phyloP scores from a whole-genome alignment of 768 basidiomycete genomes.

The Hortiboletus campestris region DNA sequence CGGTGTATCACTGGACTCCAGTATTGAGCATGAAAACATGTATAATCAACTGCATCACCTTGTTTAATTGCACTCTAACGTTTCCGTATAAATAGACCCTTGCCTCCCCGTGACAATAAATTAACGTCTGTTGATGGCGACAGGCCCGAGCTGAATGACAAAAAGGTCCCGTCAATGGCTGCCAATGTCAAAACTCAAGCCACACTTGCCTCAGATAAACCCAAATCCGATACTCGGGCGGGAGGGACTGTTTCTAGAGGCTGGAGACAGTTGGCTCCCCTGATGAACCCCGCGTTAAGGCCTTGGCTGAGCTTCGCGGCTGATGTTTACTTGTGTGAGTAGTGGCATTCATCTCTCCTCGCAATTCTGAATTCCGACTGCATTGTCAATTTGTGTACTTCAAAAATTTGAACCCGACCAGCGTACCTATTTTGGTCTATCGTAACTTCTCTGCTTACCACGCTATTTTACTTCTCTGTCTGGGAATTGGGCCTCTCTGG shows the following conservation, averaged over 20 bases:
- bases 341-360: background rate
- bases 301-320: conserved; percentile 35
- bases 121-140: background rate
- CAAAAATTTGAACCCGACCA: conserved; percentile 25
- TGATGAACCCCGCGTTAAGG: conserved; percentile 3
- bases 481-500: conserved; percentile 88
- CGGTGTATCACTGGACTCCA: conserved; percentile 28
- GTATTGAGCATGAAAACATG: conserved; percentile 36
- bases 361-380: conserved; percentile 3
- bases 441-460: conserved; percentile 73
- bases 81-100: conserved; percentile 20
- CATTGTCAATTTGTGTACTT: background rate
- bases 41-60: conserved; percentile 45
- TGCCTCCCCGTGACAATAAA: conserved; percentile 7
- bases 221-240: background rate
- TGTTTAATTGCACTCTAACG: conserved; percentile 28
- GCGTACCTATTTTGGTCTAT: conserved; percentile 83
- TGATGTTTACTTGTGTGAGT: conserved; percentile 58
- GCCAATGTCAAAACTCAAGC: background rate
- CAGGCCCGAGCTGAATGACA: background rate
- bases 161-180: background rate
- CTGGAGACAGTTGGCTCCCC: background rate
- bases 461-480: conserved; percentile 89
- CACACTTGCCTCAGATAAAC: background rate
- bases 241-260: background rate